Conservation (phyloP, 2,329 filamentous ascomycete genomes). For the Xylogone sp. region DNA sequence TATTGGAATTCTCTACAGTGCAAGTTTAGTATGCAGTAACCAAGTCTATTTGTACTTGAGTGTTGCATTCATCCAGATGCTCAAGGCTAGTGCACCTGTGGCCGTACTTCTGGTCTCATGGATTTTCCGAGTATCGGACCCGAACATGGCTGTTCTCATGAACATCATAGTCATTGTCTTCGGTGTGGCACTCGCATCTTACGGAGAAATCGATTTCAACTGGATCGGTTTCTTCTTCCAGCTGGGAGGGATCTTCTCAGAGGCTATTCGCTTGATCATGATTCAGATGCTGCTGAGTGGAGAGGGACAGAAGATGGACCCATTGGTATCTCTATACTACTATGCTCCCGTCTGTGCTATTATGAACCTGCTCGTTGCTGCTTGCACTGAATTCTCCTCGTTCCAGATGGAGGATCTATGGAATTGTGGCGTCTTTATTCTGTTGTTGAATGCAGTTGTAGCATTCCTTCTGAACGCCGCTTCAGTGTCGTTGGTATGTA, state of each 20-base stretch:
- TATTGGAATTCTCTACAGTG: constrained; percentile 92
- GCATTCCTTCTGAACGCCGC: constrained; percentile 82
- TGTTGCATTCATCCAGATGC: constrained; percentile 98
- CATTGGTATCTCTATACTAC: constrained; percentile 84
- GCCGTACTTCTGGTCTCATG: constrained; percentile 88
- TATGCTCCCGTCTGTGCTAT: constrained; percentile 79
- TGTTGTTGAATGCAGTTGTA: constrained; percentile 72
- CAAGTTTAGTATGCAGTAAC: constrained; percentile 96
- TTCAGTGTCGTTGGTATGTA: constrained; percentile 76
- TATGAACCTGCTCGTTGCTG: constrained; percentile 73
- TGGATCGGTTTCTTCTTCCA: constrained; percentile 77
- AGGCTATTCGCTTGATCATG: constrained; percentile 79
- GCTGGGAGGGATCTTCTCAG: constrained; percentile 73
- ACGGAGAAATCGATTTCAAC: constrained; percentile 94
- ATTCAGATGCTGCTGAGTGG: constrained; percentile 79
- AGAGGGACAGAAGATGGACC: constrained; percentile 88
- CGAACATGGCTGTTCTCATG: constrained; percentile 80
- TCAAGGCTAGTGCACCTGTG: constrained; percentile 96
- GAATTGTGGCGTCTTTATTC: constrained; percentile 67
- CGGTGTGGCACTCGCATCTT: constrained; percentile 89
- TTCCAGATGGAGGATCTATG: constrained; percentile 68
- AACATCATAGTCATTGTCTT: constrained; percentile 95
- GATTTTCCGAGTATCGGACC: constrained; percentile 75
- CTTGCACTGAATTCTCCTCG: constrained; percentile 70
- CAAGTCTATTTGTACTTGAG: constrained; percentile 92